Base-by-base conservation (phyloP, 768 basidiomycete genomes). In the Tylopilus sp. region DNA sequence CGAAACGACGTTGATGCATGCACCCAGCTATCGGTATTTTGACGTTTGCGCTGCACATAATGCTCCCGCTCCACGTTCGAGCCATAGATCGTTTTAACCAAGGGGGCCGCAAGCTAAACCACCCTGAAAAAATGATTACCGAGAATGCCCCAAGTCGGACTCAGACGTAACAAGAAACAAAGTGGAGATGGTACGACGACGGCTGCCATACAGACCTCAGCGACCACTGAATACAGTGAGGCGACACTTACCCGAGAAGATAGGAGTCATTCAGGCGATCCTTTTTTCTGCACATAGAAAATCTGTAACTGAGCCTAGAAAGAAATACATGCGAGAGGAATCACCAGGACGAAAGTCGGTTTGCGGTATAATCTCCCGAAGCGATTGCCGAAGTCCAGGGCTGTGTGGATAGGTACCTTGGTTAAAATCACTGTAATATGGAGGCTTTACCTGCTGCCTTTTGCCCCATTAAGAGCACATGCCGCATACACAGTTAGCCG, bases 111-210 rank as follows among this genome's bases (percentile, higher is more conserved):
- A 6, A 33, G 50, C 33, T 55, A 54, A 38, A 0, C 3, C 5
- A 47, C 42, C 39, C 63, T 63, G 23, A 44, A 65, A n/a, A 17
- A 50, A 38, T 65, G 65, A 60, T 65, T n/a, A n/a, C n/a, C n/a
- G n/a, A n/a, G n/a, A n/a, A n/a, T n/a, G n/a, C n/a, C n/a, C n/a
- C n/a, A n/a, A n/a, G n/a, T n/a, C n/a, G n/a, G n/a, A n/a, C n/a
- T 26, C 8, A 4, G 26, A 40, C 8, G 28, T 20, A 4, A 40
- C 21, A 20, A 38, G 8, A 28, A 8, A 2, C 10, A 40, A 51
- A 2, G 35, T 10, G 13, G 50, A 47, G 0, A 31, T 2, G 8
- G 56, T 49, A 25, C 58, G 40, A 31, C 36, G 10, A 7, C 44
- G 31, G 15, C 35, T 66, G 25, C 56, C 28, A n/a, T 1, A 8